Percentiles rank a stretch among this genome's conserved stretches.
These are phyloP conservation scores for Candida endomychidarum DNA, from an alignment of 805 yeast species.

Conservation along the genomic window DNA sequence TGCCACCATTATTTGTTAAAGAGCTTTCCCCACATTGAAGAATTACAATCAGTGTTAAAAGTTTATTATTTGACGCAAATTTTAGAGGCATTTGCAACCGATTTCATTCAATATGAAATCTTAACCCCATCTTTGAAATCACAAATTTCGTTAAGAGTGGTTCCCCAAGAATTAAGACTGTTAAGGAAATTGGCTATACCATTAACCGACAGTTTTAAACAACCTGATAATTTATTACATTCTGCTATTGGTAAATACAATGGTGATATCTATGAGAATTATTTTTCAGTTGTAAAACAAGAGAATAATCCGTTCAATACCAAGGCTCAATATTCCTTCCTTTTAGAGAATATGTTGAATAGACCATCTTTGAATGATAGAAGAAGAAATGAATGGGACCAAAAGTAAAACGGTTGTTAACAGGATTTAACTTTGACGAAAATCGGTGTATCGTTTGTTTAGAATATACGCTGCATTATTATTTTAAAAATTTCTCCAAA, in stretches of 20 bases:
- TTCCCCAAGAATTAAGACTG: constrained; percentile 27
- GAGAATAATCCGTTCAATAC: constrained; percentile 50
- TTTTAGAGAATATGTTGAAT: constrained; percentile 33
- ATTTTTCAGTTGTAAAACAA: constrained; percentile 54
- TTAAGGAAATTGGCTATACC: constrained; percentile 68
- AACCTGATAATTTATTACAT: constrained; percentile 77
- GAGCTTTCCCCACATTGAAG: constrained; percentile 29
- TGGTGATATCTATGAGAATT: constrained; percentile 82
- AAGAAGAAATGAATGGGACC: constrained; percentile 30
- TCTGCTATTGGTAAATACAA: constrained; percentile 78
- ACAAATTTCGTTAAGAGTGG: constrained; percentile 15
- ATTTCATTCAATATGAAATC: constrained; percentile 55
- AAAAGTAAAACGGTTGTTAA: neutral
- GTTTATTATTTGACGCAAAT: constrained; percentile 59
- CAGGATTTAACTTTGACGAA: too few relatives aligned
- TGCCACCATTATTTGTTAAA: constrained; percentile 50
- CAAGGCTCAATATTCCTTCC: constrained; percentile 60
- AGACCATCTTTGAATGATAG: constrained; percentile 33
- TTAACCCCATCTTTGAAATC: constrained; percentile 9
- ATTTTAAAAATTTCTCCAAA: too few relatives aligned
- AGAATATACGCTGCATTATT: too few relatives aligned
- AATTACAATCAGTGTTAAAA: constrained; percentile 54
- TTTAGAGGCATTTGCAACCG: constrained; percentile 65
- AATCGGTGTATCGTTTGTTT: neutral
- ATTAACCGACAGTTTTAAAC: constrained; percentile 79